Evolutionary conservation across 805 yeast genomes (phyloP).

Genomic region (Metschnikowia chrysomelidarum): DNA sequence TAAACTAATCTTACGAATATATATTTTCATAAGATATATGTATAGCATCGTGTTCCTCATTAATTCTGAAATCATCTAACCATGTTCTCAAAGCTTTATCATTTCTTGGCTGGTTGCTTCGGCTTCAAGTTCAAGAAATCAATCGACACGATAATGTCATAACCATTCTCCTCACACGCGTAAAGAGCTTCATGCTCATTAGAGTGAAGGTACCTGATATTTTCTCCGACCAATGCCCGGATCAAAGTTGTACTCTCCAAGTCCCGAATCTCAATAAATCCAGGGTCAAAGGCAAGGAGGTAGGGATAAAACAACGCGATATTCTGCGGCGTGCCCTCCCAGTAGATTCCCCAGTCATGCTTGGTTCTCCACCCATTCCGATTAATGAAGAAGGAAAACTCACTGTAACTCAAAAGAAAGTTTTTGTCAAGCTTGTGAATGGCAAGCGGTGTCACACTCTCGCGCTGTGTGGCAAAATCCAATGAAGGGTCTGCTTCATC

Average conservation of each 20-base stretch:
- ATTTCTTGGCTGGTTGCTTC: conserved; percentile 15
- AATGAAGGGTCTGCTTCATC: conserved; percentile 99
- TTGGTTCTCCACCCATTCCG: conserved; percentile 95
- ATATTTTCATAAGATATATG: too few relatives aligned
- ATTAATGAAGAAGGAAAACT: conserved; percentile 91
- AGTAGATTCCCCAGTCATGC: conserved; percentile 88
- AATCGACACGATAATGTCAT: conserved; percentile 86
- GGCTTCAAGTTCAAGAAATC: conserved; percentile 76
- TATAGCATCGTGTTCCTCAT: too few relatives aligned
- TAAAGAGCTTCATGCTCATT: conserved; percentile 91
- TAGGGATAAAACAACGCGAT: conserved; percentile 95
- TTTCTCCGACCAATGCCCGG: conserved; percentile 89
- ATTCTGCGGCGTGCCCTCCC: conserved; percentile 95
- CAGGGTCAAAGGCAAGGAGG: conserved; percentile 83
- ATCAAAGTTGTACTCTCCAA: conserved; percentile 84
- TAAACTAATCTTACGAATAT: too few relatives aligned
- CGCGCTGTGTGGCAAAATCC: conserved; percentile 86
- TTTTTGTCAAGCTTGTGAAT: conserved; percentile 88
- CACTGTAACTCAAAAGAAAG: conserved; percentile 85
- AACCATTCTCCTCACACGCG: conserved; percentile 88
- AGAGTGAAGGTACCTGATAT: conserved; percentile 83
- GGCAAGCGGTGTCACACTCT: conserved; percentile 79
- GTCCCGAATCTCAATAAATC: conserved; percentile 88
- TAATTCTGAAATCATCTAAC: too few relatives aligned
- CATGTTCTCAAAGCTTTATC: too few relatives aligned